These are phyloP conservation scores for Rhododendron kiyosumense DNA, from an alignment of 148 eudicot genomes.

Conservation along the genomic window DNA sequence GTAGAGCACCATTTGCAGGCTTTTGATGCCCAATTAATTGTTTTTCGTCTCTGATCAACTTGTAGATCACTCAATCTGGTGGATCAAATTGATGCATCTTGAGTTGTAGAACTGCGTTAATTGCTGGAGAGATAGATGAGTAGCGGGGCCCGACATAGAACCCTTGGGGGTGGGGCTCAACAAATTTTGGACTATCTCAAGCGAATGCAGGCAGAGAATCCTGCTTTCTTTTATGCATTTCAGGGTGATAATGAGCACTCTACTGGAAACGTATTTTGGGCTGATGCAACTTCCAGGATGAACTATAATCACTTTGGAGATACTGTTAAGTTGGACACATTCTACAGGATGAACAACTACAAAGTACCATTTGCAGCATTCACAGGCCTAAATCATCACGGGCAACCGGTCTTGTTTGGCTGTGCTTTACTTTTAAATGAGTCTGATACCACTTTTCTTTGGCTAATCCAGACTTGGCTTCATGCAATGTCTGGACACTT, in stretches of 20 bases:
- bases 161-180: conserved; percentile 15
- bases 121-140: conserved; percentile 19
- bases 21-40: not conserved
- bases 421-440: conserved; percentile 22
- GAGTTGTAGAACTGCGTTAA: not conserved
- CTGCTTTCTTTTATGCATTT: conserved; percentile 25
- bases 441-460: conserved; percentile 16
- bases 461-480: conserved; percentile 30
- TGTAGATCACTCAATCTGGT: conserved; percentile 7
- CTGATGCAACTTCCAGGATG: conserved; percentile 21
- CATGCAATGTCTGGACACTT: conserved; percentile 20
- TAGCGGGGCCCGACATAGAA: conserved; percentile 18
- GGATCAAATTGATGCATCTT: not conserved
- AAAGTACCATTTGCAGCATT: conserved; percentile 24
- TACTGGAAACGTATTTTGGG: conserved; percentile 23
- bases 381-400: conserved; percentile 26
- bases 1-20: not conserved
- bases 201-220: conserved; percentile 23
- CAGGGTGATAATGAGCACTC: conserved; percentile 21
- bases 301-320: conserved; percentile 29
- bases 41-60: not conserved
- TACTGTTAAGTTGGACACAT: conserved; percentile 20
- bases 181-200: conserved; percentile 24
- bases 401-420: conserved; percentile 23
- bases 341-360: conserved; percentile 19